Percentiles rank a stretch among this genome's conserved stretches.
These are phyloP conservation scores for Diddensiella santjacobensis DNA, from an alignment of 805 yeast genomes.

Conservation along the genomic window DNA sequence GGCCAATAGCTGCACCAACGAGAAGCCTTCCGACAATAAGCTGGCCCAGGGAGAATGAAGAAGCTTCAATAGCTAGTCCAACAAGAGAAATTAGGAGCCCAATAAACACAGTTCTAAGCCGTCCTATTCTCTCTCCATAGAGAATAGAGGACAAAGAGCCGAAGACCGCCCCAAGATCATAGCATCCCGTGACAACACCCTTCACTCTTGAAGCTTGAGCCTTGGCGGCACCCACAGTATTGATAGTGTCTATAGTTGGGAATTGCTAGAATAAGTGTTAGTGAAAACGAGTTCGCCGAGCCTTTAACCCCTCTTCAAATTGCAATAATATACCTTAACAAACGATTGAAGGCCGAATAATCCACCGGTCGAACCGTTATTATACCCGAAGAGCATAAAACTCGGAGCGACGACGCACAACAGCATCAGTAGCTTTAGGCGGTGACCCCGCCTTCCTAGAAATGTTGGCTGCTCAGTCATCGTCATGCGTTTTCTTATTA, in stretches of 20 bases:
- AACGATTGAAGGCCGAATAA: constrained; percentile 13
- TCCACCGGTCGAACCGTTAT: constrained; percentile 15
- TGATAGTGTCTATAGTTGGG: constrained; percentile 13
- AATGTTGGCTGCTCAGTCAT: neutral
- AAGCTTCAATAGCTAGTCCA: constrained; percentile 47
- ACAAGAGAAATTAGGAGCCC: constrained; percentile 5
- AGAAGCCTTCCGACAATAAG: constrained; percentile 4
- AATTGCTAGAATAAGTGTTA: constrained; percentile 4
- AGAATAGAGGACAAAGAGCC: constrained; percentile 59
- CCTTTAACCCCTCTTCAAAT: neutral
- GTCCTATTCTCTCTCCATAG: constrained; percentile 54
- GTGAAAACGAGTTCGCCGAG: too few species aligned
- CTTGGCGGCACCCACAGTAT: constrained; percentile 11
- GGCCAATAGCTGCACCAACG: constrained; percentile 9
- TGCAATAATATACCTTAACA: constrained; percentile 1
- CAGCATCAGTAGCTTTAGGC: constrained; percentile 5
- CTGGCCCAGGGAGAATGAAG: constrained; percentile 41
- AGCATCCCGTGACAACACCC: constrained; percentile 34
- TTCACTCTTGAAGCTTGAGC: constrained; percentile 25
- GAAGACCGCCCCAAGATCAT: constrained; percentile 66
- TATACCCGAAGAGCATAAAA: constrained; percentile 41
- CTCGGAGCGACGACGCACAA: constrained; percentile 48
- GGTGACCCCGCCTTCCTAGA: constrained; percentile 10
- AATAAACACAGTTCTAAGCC: constrained; percentile 30
- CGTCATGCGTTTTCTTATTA: neutral